Evolutionary conservation across 2,329 filamentous ascomycete genomes (phyloP), one percentile per base, ranked within the genome.

Genomic region (Lachnellula arida): DNA sequence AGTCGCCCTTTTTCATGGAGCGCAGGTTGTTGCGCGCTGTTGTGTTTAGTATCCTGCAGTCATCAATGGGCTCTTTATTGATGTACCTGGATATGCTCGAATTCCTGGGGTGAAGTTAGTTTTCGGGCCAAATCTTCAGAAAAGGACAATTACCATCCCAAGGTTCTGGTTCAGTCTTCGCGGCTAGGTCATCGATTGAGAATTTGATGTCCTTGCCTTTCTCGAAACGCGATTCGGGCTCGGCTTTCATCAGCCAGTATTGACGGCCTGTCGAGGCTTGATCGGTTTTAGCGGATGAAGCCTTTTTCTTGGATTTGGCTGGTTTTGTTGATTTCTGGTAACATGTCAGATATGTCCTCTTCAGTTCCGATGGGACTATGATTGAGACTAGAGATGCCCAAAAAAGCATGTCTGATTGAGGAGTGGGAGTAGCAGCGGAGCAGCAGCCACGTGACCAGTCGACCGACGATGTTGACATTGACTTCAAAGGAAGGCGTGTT

Each of bases 181-280:
- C 81, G 14, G 81, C 80, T 37, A 99, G 75, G 70, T 97, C 92
- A 66, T 97, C 91, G 66, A 99, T 97, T 0, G 91, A 95, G 74
- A 97, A 99, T 63, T 85, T 88, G 46, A 97, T 90, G 69, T 97
- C 92, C 50, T 89, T 77, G 0, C 91, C 93, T 53, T 91, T 93
- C 70, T 96, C 91, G 15, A 91, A 75, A 5, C 94, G 87, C 4
- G 91, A 84, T 65, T 96, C 89, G 0, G 94, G 93, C 73, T 99
- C 89, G 0, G 89, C 89, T 74, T 93, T 94, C 80, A 94, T 81
- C 34, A 94, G 79, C 88, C 89, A 92, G 72, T 88, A 91, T 72
- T 78, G 77, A 46, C 69, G 71, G 17, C 63, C 67, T 19, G 55
- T 34, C 28, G 61, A 17, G 32, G 40, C 14, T 23, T 19, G 48